Evolutionary conservation across 2,329 filamentous ascomycete genomes (phyloP), one percentile per base, ranked within the genome.

Genomic region (Zymoseptoria pseudotritici): DNA sequence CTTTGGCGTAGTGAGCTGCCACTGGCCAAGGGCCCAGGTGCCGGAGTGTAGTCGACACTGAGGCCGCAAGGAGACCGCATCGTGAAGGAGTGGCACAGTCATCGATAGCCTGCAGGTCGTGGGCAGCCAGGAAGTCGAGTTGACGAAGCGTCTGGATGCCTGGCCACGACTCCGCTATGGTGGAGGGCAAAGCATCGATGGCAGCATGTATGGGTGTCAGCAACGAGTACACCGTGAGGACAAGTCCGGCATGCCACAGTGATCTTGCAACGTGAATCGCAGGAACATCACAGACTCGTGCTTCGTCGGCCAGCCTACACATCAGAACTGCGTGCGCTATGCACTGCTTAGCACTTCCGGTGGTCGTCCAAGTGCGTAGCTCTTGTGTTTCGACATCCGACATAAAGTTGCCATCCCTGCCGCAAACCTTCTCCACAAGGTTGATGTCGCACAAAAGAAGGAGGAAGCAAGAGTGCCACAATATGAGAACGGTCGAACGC

Each of bases 401-500:
- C 29, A 49, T 56, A 20, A 10, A 46, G 5, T 6, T 9, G 2
- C 36, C 54, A 24, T 56, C 54, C 24, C 54, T 49, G 13, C 56
- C 53, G 21, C 29, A 52, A 7, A 51, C 36, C n/a, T 50, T 51
- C 24, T 61, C 58, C 22, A 58, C 22, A n/a, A 55, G 17, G 21
- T 61, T 50, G 10, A 61, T 24, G 31, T 61, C 55, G 9, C 26
- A 61, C 3, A 55, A n/a, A 3, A 61, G 58, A 17, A 61, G 51
- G 8, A 61, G 29, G 22, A 61, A 61, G 53, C 55, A 54, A 2
- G 55, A 51, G 46, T 61, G 58, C 58, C 58, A 61, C n/a, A 61
- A 49, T 1, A 55, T 61, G 11, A 61, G 20, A 5, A 53, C n/a
- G 8, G 56, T 52, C 9, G 54, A 19, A 8, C 56, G 21, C 13